Base-by-base conservation (phyloP, 2,329 filamentous ascomycete genomes). In the Rasamsonia emersonii region DNA sequence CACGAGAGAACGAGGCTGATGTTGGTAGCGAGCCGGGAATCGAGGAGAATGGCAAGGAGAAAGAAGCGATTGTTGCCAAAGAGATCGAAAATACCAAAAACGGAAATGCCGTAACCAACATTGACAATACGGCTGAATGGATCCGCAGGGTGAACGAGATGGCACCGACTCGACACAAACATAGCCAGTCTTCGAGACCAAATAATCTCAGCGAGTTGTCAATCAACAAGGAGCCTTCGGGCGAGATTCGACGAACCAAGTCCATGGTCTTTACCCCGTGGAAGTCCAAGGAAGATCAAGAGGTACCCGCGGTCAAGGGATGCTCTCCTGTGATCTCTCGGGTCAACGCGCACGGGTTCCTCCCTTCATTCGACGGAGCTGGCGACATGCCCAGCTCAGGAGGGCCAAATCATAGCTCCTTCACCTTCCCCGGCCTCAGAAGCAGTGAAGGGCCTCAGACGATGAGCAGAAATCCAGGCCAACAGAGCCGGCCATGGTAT, bases 291-390 rank as follows among this genome's bases (percentile, higher is more conserved):
- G 40, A 42, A 21, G 32, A 45, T 24, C 30, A 37, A 15, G 36
- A 39, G n/a, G 33, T 39, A 23, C 30, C 33, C 18, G 35, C 47
- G 16, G 41, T 44, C 28, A 54, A 54, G 32, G 40, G 42, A n/a
- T 43, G 43, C n/a, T 45, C 50, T 7, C 35, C 48, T 4, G 44
- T 50, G 18, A 40, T 46, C 16, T 44, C 49, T n/a, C 49, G 49
- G 24, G 42, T 53, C 24, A 53, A 50, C 32, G 50, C 44, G 7
- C 49, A 54, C 36, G 53, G 45, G 2, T 47, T 45, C 29, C 37
- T 55, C 7, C 50, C 50, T 20, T 39, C 43, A 10, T 50, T 50
- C 30, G 54, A 56, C 32, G 51, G 53, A 7, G 33, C 46, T n/a
- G 45, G 37, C 11, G 48, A 51, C 27, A 19, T 24, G 14, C 25